Evolutionary conservation across 2,329 filamentous ascomycete species (phyloP).

Genomic region (Eutypa lata): DNA sequence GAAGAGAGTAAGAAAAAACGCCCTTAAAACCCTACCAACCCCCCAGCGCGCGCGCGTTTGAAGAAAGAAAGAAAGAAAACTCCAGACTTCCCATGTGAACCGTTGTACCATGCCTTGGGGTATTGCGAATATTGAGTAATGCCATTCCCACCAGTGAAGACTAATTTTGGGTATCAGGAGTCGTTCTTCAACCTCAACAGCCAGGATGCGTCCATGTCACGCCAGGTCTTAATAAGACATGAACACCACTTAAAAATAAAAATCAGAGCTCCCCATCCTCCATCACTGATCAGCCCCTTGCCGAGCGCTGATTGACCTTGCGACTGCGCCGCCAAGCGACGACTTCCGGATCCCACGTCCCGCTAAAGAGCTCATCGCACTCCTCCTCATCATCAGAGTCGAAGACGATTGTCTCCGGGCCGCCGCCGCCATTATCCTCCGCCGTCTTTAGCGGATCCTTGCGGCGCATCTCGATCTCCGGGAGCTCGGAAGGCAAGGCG

Average conservation of each 20-base stretch:
- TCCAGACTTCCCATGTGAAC: neutral
- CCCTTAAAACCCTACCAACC: neutral
- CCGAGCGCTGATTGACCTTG: constrained; percentile 26
- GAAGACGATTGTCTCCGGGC: constrained; percentile 42
- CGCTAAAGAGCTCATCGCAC: constrained; percentile 63
- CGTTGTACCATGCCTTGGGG: neutral
- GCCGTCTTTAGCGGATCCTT: constrained; percentile 6
- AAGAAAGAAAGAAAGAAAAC: too few relatives aligned
- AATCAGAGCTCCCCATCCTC: too few relatives aligned
- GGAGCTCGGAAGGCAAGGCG: constrained; percentile 20
- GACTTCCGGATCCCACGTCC: constrained; percentile 55
- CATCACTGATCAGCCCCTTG: too few relatives aligned
- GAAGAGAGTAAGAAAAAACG: neutral
- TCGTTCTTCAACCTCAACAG: neutral
- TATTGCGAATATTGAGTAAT: neutral
- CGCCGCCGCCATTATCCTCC: constrained; percentile 1
- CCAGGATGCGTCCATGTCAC: constrained; percentile 1
- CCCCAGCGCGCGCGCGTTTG: too few relatives aligned
- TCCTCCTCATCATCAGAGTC: constrained; percentile 65
- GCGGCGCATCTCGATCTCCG: constrained; percentile 16
- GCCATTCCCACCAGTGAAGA: neutral
- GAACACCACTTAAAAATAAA: too few relatives aligned
- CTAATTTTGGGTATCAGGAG: neutral
- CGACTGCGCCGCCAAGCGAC: constrained; percentile 45
- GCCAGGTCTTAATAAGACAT: too few relatives aligned